Evolutionary conservation across 139 green algal genomes (phyloP).

Genomic region (Ettlia oleoabundans): DNA sequence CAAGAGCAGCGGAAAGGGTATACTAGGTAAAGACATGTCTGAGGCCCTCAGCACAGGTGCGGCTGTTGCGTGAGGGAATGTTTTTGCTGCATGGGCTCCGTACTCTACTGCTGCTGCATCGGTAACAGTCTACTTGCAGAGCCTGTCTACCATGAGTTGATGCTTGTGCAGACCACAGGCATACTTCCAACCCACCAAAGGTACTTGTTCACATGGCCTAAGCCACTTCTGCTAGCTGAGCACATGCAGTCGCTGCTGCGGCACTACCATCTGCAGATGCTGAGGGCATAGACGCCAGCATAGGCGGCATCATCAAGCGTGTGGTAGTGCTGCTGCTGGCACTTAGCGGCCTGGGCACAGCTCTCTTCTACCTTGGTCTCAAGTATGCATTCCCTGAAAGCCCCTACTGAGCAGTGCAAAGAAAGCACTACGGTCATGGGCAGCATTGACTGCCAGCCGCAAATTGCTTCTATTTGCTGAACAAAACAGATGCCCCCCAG

Average conservation of each 20-base stretch:
- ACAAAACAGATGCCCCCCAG: no score
- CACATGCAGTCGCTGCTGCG: no score
- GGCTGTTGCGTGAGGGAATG: no score
- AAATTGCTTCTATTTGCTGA: no score
- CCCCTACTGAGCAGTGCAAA: not conserved
- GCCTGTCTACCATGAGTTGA: no score
- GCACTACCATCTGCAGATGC: no score
- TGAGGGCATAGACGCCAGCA: conserved; percentile 66
- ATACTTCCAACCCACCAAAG: no score
- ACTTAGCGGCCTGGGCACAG: conserved; percentile 52
- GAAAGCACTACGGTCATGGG: no score
- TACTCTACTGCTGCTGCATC: not conserved
- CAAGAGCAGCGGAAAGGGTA: not conserved
- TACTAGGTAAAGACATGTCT: conserved; percentile 33
- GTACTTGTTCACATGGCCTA: no score
- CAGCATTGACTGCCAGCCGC: no score
- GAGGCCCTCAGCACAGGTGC: conserved; percentile 26
- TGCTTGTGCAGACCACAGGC: no score
- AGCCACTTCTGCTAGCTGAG: no score
- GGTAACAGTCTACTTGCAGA: not conserved
- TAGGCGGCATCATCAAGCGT: conserved; percentile 66
- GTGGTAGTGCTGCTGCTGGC: conserved; percentile 70
- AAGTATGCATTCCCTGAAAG: conserved; percentile 66
- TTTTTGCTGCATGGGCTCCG: not conserved
- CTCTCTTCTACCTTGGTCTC: conserved; percentile 72